A percentile compares a stretch with the other conserved stretches of the same genome.
Conservation (phyloP, 495 filamentous ascomycete species). For the Penicillium soppii region DNA sequence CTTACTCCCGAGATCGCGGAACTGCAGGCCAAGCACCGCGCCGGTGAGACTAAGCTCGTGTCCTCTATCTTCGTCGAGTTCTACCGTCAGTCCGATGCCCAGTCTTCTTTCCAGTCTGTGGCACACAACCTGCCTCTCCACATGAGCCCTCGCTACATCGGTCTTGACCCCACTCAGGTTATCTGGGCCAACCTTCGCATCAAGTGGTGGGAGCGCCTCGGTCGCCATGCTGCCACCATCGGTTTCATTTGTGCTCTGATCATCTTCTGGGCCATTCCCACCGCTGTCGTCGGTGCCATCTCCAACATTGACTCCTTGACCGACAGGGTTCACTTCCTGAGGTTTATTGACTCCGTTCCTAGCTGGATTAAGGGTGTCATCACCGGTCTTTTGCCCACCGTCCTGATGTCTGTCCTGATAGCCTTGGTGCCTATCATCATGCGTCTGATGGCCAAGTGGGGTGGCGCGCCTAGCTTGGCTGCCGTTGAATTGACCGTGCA, state of each 20-base stretch:
- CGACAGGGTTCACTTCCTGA: slow-evolving; percentile 60
- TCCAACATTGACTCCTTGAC: slow-evolving; percentile 79
- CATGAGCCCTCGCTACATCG: slow-evolving; percentile 90
- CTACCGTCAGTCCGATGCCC: slow-evolving; percentile 74
- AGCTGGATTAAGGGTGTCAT: slow-evolving; percentile 72
- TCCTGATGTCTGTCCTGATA: slow-evolving; percentile 84
- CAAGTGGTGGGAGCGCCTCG: slow-evolving; percentile 80
- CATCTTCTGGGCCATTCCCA: slow-evolving; percentile 91
- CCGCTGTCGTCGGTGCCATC: slow-evolving; percentile 79
- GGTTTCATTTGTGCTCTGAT: slow-evolving; percentile 75
- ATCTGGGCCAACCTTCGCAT: slow-evolving; percentile 88
- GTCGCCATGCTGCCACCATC: slow-evolving; percentile 68
- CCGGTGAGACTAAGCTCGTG: slow-evolving; percentile 64
- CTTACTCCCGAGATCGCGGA: slow-evolving; percentile 78
- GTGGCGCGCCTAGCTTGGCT: slow-evolving; percentile 74
- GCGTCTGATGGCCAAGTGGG: slow-evolving; percentile 71
- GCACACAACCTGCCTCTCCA: slow-evolving; percentile 87
- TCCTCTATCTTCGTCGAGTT: slow-evolving; percentile 80
- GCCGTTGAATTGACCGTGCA: slow-evolving; percentile 84
- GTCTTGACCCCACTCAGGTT: slow-evolving; percentile 79
- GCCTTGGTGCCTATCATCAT: slow-evolving; percentile 85
- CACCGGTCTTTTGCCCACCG: slow-evolving; percentile 77
- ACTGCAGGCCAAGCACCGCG: slow-evolving; percentile 70
- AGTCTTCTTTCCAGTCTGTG: slow-evolving; percentile 77
- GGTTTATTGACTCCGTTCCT: slow-evolving; percentile 75